Conservation (phyloP, 2,329 filamentous ascomycete genomes). For the Fusarium floridanum region DNA sequence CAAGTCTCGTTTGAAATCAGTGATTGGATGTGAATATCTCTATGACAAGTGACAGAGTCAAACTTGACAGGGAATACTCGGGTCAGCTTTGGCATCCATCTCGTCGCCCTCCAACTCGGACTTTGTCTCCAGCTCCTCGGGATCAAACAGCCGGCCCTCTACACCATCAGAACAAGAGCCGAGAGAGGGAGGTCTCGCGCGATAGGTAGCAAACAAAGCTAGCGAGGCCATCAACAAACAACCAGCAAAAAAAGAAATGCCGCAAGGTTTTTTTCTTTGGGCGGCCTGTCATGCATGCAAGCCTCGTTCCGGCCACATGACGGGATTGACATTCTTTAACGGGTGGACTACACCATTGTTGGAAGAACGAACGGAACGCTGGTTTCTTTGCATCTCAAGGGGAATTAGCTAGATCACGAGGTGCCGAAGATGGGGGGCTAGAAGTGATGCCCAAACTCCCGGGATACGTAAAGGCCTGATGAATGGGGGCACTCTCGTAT, state of each 20-base stretch:
- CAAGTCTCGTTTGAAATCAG: not conserved
- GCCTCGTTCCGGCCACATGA: constrained; percentile 28
- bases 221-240: not conserved
- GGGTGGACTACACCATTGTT: constrained; percentile 1
- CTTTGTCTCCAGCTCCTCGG: not conserved
- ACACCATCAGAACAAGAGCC: not conserved
- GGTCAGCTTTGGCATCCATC: not conserved
- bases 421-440: not conserved
- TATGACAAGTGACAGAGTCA: not conserved
- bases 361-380: not conserved
- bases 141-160: constrained; percentile 2
- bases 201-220: not conserved
- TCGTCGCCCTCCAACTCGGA: not conserved
- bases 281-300: constrained; percentile 22
- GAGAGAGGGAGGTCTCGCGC: not conserved
- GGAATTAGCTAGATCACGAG: not conserved
- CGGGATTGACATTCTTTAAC: constrained; percentile 15
- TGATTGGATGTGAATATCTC: not conserved
- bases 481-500: constrained; percentile 16
- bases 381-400: not conserved
- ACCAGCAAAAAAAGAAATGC: constrained; percentile 16
- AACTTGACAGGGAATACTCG: not conserved
- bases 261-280: not conserved
- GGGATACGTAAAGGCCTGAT: constrained; percentile 20
- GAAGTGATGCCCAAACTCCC: constrained; percentile 28